phyloP scores from a whole-genome alignment of 2,329 filamentous ascomycete species.

The Trichoderma sp. region DNA sequence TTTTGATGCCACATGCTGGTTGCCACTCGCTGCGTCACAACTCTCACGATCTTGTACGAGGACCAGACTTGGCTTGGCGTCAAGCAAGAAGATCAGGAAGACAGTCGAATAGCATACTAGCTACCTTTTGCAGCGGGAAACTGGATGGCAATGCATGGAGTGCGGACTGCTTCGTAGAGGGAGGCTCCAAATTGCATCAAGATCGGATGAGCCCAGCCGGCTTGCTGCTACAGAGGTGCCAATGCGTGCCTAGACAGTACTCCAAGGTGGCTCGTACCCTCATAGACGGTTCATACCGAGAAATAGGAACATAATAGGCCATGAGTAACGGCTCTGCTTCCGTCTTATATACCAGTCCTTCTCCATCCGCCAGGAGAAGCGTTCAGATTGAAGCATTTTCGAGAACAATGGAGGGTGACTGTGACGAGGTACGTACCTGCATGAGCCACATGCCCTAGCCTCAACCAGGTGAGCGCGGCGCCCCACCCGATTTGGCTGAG shows the following conservation, averaged over 20 bases:
- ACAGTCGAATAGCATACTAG: too few species aligned
- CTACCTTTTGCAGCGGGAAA: too few species aligned
- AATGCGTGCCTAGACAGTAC: too few species aligned
- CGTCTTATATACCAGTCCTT: too few species aligned
- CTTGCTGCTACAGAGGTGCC: background rate
- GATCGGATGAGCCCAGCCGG: background rate
- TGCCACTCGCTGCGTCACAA: background rate
- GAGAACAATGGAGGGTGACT: background rate
- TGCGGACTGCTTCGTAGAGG: too few species aligned
- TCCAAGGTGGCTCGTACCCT: too few species aligned
- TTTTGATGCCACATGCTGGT: background rate
- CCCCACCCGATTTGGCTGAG: constrained; percentile 7
- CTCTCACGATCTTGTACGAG: background rate
- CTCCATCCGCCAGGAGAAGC: background rate
- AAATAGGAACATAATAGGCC: too few species aligned
- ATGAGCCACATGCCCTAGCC: constrained; percentile 16
- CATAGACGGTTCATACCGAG: too few species aligned
- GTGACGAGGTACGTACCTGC: constrained; percentile 14
- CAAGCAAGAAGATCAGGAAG: too few species aligned
- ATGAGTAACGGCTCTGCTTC: too few species aligned
- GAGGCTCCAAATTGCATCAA: background rate
- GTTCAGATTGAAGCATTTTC: background rate
- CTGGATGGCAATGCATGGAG: too few species aligned
- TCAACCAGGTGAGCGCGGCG: constrained; percentile 16
- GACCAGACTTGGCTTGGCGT: too few species aligned